Conservation (phyloP, 192 early-diverging fungal species). For the Coemansia sp. region DNA sequence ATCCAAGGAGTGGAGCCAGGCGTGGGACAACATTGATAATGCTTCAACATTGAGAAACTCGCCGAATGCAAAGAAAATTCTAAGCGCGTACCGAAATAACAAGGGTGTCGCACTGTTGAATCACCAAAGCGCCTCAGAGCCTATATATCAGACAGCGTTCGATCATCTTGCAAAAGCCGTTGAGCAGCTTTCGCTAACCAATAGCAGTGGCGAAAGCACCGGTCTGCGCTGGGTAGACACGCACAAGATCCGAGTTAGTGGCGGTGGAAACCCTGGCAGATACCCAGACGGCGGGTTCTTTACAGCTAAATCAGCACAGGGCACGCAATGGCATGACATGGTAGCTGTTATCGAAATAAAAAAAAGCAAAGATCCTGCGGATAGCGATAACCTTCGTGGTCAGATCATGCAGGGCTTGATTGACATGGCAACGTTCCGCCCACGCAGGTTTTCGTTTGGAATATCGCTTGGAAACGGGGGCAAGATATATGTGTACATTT, state of each 20-base stretch:
- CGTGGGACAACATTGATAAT: not conserved
- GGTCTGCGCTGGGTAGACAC: not conserved
- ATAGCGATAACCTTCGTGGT: not conserved
- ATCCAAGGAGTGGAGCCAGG: not conserved
- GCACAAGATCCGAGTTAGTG: not conserved
- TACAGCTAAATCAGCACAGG: not conserved
- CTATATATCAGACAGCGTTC: not conserved
- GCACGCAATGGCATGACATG: not conserved
- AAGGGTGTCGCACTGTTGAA: not conserved
- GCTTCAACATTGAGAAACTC: not conserved
- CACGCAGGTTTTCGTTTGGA: conserved; percentile 1
- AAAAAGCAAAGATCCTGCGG: not conserved
- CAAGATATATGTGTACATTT: not conserved
- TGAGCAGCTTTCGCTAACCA: not conserved
- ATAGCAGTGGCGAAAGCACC: not conserved
- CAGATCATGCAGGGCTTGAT: conserved; percentile 2
- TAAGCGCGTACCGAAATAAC: not conserved
- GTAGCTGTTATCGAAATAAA: not conserved
- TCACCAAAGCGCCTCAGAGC: not conserved
- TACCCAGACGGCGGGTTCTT: not conserved
- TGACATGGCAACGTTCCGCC: conserved; percentile 1
- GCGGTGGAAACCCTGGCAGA: not conserved
- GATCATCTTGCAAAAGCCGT: not conserved
- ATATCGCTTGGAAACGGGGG: not conserved
- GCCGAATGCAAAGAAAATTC: not conserved